Conservation (phyloP, 2,329 filamentous ascomycete genomes). For the Aspergillus sp. region DNA sequence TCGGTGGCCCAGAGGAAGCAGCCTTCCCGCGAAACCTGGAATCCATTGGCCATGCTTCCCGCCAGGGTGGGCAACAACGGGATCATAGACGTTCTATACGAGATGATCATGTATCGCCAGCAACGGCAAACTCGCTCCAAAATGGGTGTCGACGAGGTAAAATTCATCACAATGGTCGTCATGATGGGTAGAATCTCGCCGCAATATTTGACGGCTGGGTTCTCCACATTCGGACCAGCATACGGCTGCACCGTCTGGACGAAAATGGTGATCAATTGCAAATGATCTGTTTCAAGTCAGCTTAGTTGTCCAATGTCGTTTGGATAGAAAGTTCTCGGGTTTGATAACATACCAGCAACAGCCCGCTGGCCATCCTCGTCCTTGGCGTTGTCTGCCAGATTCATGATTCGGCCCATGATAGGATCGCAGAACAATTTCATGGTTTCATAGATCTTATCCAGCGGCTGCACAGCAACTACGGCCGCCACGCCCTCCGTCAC, state of each 20-base stretch:
- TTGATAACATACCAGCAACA: constrained; percentile 57
- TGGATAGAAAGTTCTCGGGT: no score
- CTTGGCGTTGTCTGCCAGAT: constrained; percentile 74
- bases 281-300: constrained; percentile 54
- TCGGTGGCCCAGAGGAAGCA: constrained; percentile 99
- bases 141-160: constrained; percentile 76
- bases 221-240: constrained; percentile 61
- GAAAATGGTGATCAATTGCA: constrained; percentile 88
- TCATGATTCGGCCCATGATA: constrained; percentile 74
- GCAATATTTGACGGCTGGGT: constrained; percentile 94
- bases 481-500: constrained; percentile 91
- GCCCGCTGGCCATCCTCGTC: constrained; percentile 77
- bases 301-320: neutral
- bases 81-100: constrained; percentile 81
- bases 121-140: constrained; percentile 89
- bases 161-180: constrained; percentile 77
- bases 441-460: constrained; percentile 69
- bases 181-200: constrained; percentile 86
- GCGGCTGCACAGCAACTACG: constrained; percentile 78
- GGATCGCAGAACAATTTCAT: constrained; percentile 92
- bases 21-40: constrained; percentile 76
- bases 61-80: constrained; percentile 79
- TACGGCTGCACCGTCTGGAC: constrained; percentile 70
- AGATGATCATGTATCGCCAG: constrained; percentile 96
- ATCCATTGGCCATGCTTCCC: constrained; percentile 77